phyloP scores from a whole-genome alignment of 768 basidiomycete species.

The Tulasnella sp. region DNA sequence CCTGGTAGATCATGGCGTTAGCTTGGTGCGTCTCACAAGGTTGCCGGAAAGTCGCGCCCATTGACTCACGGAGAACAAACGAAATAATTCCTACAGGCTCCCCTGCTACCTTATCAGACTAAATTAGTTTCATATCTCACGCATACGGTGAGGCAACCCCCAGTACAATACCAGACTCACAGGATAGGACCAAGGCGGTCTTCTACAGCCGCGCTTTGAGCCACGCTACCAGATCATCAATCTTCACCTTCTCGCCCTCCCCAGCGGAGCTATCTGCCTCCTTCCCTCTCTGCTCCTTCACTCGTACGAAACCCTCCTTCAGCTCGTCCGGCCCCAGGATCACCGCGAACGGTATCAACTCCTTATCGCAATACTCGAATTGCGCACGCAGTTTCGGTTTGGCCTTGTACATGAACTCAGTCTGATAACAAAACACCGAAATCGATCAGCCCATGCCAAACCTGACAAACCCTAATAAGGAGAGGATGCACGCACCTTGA shows the following conservation, averaged over 20 bases:
- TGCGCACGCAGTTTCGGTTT: slow-evolving; percentile 85
- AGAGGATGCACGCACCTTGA: slow-evolving; percentile 50
- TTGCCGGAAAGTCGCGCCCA: too few relatives aligned
- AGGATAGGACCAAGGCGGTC: too few relatives aligned
- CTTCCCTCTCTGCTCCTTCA: slow-evolving; percentile 74
- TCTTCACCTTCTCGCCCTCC: slow-evolving; percentile 39
- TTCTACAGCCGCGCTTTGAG: slow-evolving; percentile 28
- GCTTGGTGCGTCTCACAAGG: too few relatives aligned
- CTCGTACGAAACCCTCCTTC: slow-evolving; percentile 69
- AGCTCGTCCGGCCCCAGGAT: slow-evolving; percentile 86
- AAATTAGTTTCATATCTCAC: too few relatives aligned
- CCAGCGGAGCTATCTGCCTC: slow-evolving; percentile 55
- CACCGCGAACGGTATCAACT: slow-evolving; percentile 86
- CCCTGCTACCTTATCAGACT: too few relatives aligned
- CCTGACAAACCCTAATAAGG: background rate
- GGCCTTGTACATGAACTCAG: slow-evolving; percentile 84
- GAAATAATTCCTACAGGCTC: too few relatives aligned
- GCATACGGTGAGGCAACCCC: too few relatives aligned
- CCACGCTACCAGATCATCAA: slow-evolving; percentile 53
- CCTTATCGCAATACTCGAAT: slow-evolving; percentile 82
- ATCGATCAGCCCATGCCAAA: slow-evolving; percentile 11
- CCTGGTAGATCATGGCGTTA: too few relatives aligned
- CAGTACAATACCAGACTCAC: too few relatives aligned
- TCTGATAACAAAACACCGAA: slow-evolving; percentile 33
- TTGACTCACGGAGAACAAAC: too few relatives aligned